Conservation (phyloP, 768 basidiomycete species). For the Trametes villosa region DNA sequence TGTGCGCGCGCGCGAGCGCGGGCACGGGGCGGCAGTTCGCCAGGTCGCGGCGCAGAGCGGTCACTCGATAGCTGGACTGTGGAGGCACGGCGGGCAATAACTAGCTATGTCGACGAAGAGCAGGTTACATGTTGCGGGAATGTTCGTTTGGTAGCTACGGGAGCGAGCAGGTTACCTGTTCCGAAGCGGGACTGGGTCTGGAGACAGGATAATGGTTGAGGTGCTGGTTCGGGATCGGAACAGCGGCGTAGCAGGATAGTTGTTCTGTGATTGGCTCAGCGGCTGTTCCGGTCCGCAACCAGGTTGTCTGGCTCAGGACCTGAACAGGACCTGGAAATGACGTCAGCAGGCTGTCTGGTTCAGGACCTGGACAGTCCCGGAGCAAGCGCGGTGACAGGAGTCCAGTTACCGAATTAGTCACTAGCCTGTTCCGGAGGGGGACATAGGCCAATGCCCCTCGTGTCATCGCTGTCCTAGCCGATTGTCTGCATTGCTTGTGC, state of each 20-base stretch:
- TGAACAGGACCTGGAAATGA: background rate
- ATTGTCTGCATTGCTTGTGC: too few relatives aligned
- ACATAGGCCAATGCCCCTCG: constrained; percentile 2
- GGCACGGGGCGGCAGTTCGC: background rate
- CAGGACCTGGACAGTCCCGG: background rate
- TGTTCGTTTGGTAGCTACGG: background rate
- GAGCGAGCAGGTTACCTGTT: background rate
- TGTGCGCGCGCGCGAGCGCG: too few relatives aligned
- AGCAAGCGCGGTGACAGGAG: background rate
- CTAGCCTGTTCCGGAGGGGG: background rate
- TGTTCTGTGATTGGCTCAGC: background rate
- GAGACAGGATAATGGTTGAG: background rate
- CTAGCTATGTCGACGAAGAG: too few relatives aligned
- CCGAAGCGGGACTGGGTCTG: background rate
- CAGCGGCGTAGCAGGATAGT: background rate
- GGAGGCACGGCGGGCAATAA: too few relatives aligned
- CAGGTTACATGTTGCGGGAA: background rate
- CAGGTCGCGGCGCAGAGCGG: background rate
- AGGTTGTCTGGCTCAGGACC: background rate
- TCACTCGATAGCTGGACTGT: too few relatives aligned
- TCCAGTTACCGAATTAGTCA: background rate
- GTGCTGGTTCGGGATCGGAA: background rate
- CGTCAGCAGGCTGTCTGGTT: background rate
- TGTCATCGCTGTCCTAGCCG: background rate
- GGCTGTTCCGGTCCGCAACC: background rate